A percentile compares a stretch with the other conserved stretches of the same genome.
phyloP scores from a whole-genome alignment of 2,329 filamentous ascomycete genomes.

The Penicillium capsulatum region DNA sequence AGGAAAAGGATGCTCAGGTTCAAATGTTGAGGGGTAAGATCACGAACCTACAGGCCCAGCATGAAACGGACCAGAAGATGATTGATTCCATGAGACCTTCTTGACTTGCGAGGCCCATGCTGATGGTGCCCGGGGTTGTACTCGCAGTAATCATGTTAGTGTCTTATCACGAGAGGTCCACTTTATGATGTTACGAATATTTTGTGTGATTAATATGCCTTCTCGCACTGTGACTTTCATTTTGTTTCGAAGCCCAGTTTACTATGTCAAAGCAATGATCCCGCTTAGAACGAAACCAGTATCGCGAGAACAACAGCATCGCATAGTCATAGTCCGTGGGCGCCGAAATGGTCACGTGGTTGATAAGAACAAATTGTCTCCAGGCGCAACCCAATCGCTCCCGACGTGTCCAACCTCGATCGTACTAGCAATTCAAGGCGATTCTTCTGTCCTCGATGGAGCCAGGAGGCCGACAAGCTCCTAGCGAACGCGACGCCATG shows the following conservation, averaged over 20 bases:
- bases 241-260: too few species aligned
- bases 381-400: not conserved
- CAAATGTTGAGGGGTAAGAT: conserved; percentile 64
- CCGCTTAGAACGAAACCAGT: too few species aligned
- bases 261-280: too few species aligned
- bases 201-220: too few species aligned
- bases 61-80: conserved; percentile 50
- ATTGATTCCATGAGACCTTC: conserved; percentile 32
- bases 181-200: too few species aligned
- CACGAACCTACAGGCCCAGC: conserved; percentile 53
- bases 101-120: too few species aligned
- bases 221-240: too few species aligned
- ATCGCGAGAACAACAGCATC: too few species aligned
- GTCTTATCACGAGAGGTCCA: too few species aligned
- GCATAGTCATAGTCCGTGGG: not conserved
- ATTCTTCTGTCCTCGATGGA: conserved; percentile 20
- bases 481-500: conserved; percentile 44
- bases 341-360: conserved; percentile 17
- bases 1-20: conserved; percentile 46
- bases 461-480: conserved; percentile 12
- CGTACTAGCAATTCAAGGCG: conserved; percentile 2
- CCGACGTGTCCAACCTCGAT: not conserved
- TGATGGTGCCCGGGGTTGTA: too few species aligned
- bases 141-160: too few species aligned
- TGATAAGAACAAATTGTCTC: not conserved